Evolutionary conservation across 2,329 filamentous ascomycete genomes (phyloP).

Genomic region (Pseudogymnoascus sp.): DNA sequence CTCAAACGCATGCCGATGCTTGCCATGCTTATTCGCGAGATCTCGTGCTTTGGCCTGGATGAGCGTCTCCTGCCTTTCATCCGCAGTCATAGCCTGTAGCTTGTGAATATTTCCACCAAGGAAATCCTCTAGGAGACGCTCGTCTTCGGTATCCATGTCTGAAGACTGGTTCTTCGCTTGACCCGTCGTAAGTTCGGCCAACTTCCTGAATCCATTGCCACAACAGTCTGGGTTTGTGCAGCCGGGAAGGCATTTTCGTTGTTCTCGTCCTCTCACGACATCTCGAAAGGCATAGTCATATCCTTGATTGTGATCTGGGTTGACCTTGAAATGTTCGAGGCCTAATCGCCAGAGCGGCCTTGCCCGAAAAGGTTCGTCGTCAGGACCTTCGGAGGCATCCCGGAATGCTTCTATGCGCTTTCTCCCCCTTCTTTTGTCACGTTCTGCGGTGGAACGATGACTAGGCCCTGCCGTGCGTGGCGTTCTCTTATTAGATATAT

Average conservation of each 20-base stretch:
- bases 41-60: slow-evolving; percentile 69
- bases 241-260: slow-evolving; percentile 53
- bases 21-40: slow-evolving; percentile 69
- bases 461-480: neutral
- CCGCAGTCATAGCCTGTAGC: slow-evolving; percentile 52
- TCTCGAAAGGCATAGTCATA: slow-evolving; percentile 54
- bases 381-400: slow-evolving; percentile 14
- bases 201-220: slow-evolving; percentile 34
- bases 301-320: slow-evolving; percentile 53
- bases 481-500: neutral
- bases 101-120: slow-evolving; percentile 52
- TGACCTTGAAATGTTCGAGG: slow-evolving; percentile 57
- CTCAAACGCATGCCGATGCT: slow-evolving; percentile 68
- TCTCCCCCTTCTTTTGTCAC: neutral
- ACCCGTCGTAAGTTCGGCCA: slow-evolving; percentile 26
- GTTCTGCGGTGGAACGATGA: neutral
- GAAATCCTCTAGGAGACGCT: slow-evolving; percentile 49
- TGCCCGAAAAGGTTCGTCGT: slow-evolving; percentile 36
- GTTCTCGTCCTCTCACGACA: slow-evolving; percentile 52
- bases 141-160: slow-evolving; percentile 35
- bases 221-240: slow-evolving; percentile 55
- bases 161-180: slow-evolving; percentile 17
- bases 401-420: slow-evolving; percentile 5
- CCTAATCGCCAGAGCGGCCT: slow-evolving; percentile 36
- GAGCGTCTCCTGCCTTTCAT: slow-evolving; percentile 61